phyloP scores from a whole-genome alignment of 495 filamentous ascomycete genomes.

The Neurospora sp. region DNA sequence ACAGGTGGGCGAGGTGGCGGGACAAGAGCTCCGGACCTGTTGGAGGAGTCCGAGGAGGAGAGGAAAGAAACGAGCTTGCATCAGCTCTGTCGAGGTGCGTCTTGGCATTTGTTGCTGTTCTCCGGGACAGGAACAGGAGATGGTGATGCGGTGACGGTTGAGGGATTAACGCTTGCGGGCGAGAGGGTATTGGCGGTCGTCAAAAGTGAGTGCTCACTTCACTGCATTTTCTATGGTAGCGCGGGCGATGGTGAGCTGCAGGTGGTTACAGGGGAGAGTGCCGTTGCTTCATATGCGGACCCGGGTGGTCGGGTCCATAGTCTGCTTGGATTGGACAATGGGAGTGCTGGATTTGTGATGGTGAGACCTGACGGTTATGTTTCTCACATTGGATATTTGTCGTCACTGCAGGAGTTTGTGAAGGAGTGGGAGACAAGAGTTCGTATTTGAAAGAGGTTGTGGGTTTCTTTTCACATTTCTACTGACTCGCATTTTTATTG shows the following conservation, averaged over 20 bases:
- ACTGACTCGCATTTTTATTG: not conserved
- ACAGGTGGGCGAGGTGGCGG: not conserved
- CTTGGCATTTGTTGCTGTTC: slow-evolving; percentile 27
- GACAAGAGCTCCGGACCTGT: not conserved
- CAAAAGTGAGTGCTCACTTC: slow-evolving; percentile 6
- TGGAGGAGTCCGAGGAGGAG: not conserved
- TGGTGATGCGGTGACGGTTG: slow-evolving; percentile 2
- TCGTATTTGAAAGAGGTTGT: not conserved
- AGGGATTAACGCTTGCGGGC: slow-evolving; percentile 5
- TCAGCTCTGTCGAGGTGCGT: slow-evolving; percentile 13
- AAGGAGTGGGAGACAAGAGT: not conserved
- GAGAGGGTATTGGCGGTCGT: slow-evolving; percentile 5
- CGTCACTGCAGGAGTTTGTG: slow-evolving; percentile 18
- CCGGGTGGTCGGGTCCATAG: slow-evolving; percentile 18
- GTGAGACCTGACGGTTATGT: slow-evolving; percentile 33
- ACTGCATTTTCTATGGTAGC: slow-evolving; percentile 6
- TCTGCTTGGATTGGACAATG: slow-evolving; percentile 22
- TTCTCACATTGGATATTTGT: slow-evolving; percentile 25
- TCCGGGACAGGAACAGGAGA: slow-evolving; percentile 8
- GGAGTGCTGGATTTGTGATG: slow-evolving; percentile 22
- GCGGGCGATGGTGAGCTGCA: not conserved
- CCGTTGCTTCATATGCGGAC: slow-evolving; percentile 14
- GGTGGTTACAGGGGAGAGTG: not conserved
- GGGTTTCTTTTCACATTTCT: not conserved
- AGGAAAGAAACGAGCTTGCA: slow-evolving; percentile 15